Conservation (phyloP, 495 filamentous ascomycete species). For the Astrocystis sublimbata region DNA sequence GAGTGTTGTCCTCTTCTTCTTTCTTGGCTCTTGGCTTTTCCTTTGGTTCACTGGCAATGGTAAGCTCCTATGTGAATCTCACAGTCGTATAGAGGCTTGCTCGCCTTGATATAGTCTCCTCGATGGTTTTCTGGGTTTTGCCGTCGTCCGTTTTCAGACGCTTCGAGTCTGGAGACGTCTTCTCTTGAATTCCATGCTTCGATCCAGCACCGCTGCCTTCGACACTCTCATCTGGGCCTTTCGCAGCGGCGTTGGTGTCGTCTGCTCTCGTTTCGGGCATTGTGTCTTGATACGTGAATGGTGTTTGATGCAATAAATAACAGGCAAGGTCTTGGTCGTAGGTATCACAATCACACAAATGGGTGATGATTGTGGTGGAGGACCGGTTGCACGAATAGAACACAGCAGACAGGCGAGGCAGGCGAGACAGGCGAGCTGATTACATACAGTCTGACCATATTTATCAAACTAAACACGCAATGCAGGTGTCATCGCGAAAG, state of each 20-base stretch:
- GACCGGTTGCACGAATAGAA: background rate
- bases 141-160: constrained; percentile 25
- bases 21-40: constrained; percentile 17
- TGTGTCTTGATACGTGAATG: constrained; percentile 1
- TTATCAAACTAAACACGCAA: background rate
- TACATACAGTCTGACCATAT: background rate
- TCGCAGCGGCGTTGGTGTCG: constrained; percentile 28
- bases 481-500: constrained; percentile 1
- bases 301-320: background rate
- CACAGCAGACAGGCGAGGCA: background rate
- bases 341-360: too few relatives aligned
- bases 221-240: constrained; percentile 13
- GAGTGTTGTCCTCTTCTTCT: background rate
- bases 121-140: constrained; percentile 31
- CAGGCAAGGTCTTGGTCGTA: too few relatives aligned
- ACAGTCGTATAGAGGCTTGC: background rate
- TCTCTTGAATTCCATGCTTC: constrained; percentile 27
- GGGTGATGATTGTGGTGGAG: background rate
- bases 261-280: constrained; percentile 36
- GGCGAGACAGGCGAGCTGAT: background rate
- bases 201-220: constrained; percentile 16
- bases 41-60: constrained; percentile 23
- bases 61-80: constrained; percentile 6
- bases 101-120: constrained; percentile 30
- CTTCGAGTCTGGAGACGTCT: constrained; percentile 22